Base-by-base conservation (phyloP, 139 green algal genomes). In the Coccomyxa sp. region DNA sequence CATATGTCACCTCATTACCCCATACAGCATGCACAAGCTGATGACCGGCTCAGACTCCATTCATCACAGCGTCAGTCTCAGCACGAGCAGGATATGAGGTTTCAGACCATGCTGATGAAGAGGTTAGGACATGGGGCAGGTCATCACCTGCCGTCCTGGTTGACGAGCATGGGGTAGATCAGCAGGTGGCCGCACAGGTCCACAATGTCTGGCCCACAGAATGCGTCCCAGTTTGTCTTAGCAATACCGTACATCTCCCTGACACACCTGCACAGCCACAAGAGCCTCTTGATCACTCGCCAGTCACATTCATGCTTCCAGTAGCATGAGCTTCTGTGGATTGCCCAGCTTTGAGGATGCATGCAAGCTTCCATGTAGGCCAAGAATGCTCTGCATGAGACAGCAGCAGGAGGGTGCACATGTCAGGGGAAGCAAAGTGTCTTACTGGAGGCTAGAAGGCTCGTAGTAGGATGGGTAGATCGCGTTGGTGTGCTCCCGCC, bases 101-200 rank as follows among this genome's bases (percentile, higher is more conserved):
- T n/a, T n/a, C n/a, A n/a, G n/a, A n/a, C n/a, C n/a, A n/a, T n/a
- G n/a, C n/a, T n/a, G n/a, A n/a, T n/a, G 31, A 12, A 8, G 34
- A 22, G 8, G 7, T 6, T 58, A 64, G 37, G 2, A 14, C 29
- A 37, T 10, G 18, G 9, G 39, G 16, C 2, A 16, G 73, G 22
- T 64, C 44, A 39, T 71, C 18, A 78, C 58, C 16, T 39, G 33
- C 39, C 16, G 2, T 71, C 50, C 10, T n/a, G 9, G 18, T 34
- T 74, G 33, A 90, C 81, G 35, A 83, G 41, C 22, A 88, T 71
- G 34, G 86, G 86, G 69, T 89, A 90, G 18, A 69, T 37, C 81
- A 90, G 81, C 24, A 88, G 76, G 68, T 89, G 85, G 44, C 75
- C 50, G 10, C 22, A 35, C 78, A 90, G 75, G 36, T 89, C 86